These are phyloP conservation scores for Aspergillus saccharolyticus DNA, from an alignment of 495 filamentous ascomycete species.

Conservation along the genomic window DNA sequence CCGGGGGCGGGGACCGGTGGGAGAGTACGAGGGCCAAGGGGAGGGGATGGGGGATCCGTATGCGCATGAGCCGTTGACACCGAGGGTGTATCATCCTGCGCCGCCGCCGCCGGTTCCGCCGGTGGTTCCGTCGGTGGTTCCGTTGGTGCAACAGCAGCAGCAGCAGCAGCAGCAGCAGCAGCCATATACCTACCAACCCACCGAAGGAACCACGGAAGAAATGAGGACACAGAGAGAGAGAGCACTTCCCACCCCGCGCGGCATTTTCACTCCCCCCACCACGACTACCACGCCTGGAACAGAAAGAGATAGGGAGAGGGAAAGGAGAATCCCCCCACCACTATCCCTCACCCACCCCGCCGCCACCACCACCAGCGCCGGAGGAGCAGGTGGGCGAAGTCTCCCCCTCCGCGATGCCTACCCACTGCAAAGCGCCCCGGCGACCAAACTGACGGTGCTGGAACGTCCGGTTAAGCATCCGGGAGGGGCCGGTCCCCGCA, in stretches of 20 bases:
- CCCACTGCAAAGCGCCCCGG: conserved; percentile 50
- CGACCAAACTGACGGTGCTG: conserved; percentile 73
- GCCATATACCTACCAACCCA: conserved; percentile 23
- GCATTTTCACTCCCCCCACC: neutral
- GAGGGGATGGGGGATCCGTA: neutral
- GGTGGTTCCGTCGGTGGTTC: neutral
- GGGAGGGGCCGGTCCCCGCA: conserved; percentile 61
- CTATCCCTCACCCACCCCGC: conserved; percentile 26
- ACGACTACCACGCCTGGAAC: no score
- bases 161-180: neutral
- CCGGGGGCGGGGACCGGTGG: no score
- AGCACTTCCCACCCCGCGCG: conserved; percentile 37
- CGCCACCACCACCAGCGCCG: neutral
- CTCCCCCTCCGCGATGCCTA: conserved; percentile 57
- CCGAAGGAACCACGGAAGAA: no score
- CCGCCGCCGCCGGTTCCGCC: neutral
- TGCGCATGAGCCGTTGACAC: neutral
- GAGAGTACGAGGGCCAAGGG: neutral
- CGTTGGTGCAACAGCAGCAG: neutral
- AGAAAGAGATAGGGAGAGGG: no score
- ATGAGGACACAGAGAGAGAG: no score
- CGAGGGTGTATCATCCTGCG: neutral
- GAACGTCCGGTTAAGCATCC: conserved; percentile 57
- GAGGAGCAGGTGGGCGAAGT: conserved; percentile 21
- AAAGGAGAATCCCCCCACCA: conserved; percentile 35